Conservation (phyloP, 805 yeast genomes). For the Saturnispora sekii region DNA sequence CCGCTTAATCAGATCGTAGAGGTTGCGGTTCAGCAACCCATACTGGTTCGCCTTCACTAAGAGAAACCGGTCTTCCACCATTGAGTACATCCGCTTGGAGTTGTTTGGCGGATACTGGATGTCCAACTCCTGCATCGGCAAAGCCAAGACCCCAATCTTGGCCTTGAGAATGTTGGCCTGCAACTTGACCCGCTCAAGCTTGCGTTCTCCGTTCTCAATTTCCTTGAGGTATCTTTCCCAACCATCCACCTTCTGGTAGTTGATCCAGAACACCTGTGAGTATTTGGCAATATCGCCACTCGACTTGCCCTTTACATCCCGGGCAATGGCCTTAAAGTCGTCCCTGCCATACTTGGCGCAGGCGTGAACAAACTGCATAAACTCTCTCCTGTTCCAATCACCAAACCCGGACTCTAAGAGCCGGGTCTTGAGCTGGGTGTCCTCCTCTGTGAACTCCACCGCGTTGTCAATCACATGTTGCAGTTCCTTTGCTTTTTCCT, state of each 20-base stretch:
- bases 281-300: slow-evolving; percentile 51
- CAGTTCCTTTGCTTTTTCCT: slow-evolving; percentile 36
- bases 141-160: slow-evolving; percentile 44
- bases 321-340: slow-evolving; percentile 39
- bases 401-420: slow-evolving; percentile 50
- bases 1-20: slow-evolving; percentile 55
- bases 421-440: slow-evolving; percentile 41
- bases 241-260: slow-evolving; percentile 53
- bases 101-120: slow-evolving; percentile 78
- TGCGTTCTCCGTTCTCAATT: slow-evolving; percentile 66
- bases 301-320: slow-evolving; percentile 46
- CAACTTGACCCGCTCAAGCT: slow-evolving; percentile 40
- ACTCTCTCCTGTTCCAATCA: slow-evolving; percentile 68
- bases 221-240: slow-evolving; percentile 61
- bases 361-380: slow-evolving; percentile 60
- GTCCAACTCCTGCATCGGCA: slow-evolving; percentile 51
- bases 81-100: slow-evolving; percentile 63
- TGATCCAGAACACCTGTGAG: slow-evolving; percentile 53
- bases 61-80: slow-evolving; percentile 61
- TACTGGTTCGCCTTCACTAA: slow-evolving; percentile 50
- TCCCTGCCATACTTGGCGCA: slow-evolving; percentile 59
- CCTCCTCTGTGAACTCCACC: slow-evolving; percentile 54
- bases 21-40: slow-evolving; percentile 51
- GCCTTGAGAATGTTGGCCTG: slow-evolving; percentile 47
- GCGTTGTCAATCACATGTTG: slow-evolving; percentile 46